Evolutionary conservation across 352 stramenopile genomes (phyloP).

Genomic region (Saprolegnia diclina): DNA sequence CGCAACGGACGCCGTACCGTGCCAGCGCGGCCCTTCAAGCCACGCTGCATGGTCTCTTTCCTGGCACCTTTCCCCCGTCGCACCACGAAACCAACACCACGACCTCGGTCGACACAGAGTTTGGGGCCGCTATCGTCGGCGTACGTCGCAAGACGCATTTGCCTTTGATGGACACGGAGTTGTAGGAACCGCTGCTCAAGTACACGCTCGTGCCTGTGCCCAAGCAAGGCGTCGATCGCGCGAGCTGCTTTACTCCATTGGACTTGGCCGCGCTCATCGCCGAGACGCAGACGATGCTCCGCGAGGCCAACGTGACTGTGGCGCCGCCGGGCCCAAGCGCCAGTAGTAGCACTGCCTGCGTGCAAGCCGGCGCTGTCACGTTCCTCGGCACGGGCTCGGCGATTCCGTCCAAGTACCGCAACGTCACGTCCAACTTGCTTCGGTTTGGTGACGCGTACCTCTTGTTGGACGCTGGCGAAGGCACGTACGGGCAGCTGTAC

Average conservation of each 20-base stretch:
- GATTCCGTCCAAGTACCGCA: constrained; percentile 97
- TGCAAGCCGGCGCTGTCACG: constrained; percentile 61
- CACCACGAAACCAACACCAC: constrained; percentile 14
- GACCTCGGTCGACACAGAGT: not conserved
- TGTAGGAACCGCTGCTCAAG: constrained; percentile 49
- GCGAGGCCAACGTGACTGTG: constrained; percentile 9
- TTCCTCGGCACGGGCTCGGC: constrained; percentile 97
- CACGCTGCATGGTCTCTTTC: constrained; percentile 63
- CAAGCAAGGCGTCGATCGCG: constrained; percentile 58
- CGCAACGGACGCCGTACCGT: constrained; percentile 65
- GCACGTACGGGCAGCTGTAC: constrained; percentile 90
- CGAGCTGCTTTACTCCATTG: constrained; percentile 44
- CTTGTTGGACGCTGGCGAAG: constrained; percentile 96
- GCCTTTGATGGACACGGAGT: not conserved
- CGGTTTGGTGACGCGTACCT: constrained; percentile 53
- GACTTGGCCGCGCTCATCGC: constrained; percentile 45
- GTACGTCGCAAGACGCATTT: not conserved
- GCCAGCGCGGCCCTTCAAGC: constrained; percentile 63
- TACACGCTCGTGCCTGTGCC: constrained; percentile 50
- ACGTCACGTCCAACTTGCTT: constrained; percentile 95
- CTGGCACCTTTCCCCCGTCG: constrained; percentile 41
- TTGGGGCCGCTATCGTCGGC: constrained; percentile 14
- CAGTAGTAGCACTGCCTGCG: not conserved
- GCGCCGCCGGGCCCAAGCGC: not conserved
- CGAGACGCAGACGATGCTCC: constrained; percentile 1